Conservation (phyloP, 768 basidiomycete genomes). For the Rhodotorula diobovata region DNA sequence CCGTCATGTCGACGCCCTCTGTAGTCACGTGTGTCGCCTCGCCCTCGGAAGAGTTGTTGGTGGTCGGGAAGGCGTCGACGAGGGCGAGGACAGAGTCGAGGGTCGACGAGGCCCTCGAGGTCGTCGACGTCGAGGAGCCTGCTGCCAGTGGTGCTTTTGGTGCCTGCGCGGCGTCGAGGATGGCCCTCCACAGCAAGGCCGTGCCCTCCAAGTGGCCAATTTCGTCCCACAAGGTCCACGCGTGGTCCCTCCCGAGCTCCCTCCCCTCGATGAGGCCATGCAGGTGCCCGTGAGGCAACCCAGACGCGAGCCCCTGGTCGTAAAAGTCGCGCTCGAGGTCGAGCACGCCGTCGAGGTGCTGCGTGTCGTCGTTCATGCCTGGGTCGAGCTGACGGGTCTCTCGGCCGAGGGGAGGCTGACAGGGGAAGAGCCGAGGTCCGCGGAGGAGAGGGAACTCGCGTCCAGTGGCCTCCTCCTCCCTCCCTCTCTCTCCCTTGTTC, state of each 20-base stretch:
- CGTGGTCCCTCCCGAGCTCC: constrained; percentile 79
- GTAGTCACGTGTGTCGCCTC: too few species aligned
- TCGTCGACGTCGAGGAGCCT: constrained; percentile 38
- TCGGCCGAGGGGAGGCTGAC: too few species aligned
- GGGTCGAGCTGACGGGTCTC: too few species aligned
- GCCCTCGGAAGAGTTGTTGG: constrained; percentile 59
- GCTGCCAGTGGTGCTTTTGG: too few species aligned
- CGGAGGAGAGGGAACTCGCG: too few species aligned
- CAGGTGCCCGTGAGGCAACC: constrained; percentile 75
- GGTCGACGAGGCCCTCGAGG: constrained; percentile 55
- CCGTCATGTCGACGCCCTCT: constrained; percentile 67
- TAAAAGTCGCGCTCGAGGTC: constrained; percentile 61
- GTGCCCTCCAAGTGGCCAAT: constrained; percentile 88
- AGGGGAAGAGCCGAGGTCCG: too few species aligned
- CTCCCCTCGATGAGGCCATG: constrained; percentile 89
- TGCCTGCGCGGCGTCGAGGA: constrained; percentile 52
- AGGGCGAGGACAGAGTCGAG: constrained; percentile 66
- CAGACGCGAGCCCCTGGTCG: constrained; percentile 68
- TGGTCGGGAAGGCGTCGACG: constrained; percentile 67
- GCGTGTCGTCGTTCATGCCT: too few species aligned
- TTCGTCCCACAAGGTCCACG: constrained; percentile 96
- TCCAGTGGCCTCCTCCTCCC: too few species aligned
- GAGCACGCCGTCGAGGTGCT: constrained; percentile 23
- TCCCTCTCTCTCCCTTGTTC: too few species aligned
- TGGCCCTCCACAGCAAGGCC: constrained; percentile 63